Base-by-base conservation (phyloP, 148 eudicot genomes). In the Fagopyrum tataricum region DNA sequence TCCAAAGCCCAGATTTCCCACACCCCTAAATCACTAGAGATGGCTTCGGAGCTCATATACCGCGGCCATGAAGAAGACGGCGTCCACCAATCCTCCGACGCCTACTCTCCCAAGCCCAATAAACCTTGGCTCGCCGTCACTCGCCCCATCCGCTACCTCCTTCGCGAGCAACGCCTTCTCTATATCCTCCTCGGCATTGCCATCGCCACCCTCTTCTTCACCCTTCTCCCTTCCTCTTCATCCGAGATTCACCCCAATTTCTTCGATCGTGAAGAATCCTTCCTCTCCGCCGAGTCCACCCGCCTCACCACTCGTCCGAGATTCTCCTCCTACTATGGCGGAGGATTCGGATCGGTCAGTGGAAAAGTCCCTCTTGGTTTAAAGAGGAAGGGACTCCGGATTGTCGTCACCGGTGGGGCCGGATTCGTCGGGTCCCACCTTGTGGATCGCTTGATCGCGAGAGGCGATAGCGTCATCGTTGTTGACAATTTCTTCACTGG, bases 371-470 rank as follows among this genome's bases (percentile, higher is more conserved):
- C 97, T 1, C 72, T 94, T 7, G 98, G 98, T 7, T 53, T 94
- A 58, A 89, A 89, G 24, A 59, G 89, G 42, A 91, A 88, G 80
- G 96, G 97, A 37, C 67, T 86, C 12, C 67, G 98, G 44, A 86
- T 94, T n/a, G 91, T 94, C n/a, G 98, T 94, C 3, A 94, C 98
- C 0, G 98, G 98, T 12, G 98, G 98, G 44, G 96, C 98, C 2
- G 98, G 98, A 14, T 93, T 93, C 42, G 94, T 94, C 0, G 98
- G 98, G 53, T 89, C 96, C n/a, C 98, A 94, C 67, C 80, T 94
- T 0, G 98, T 94, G 56, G 98, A 94, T 55, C 83, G 98, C 0
- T 42, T 94, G 78, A 91, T 94, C 9, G 81, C 67, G 18, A 76
- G 98, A 21, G 98, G 97, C 1, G 98, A 94, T 46, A 94, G 90